These are phyloP conservation scores for Rubia tinctorum DNA, from an alignment of 305 asterid genomes.

Conservation along the genomic window DNA sequence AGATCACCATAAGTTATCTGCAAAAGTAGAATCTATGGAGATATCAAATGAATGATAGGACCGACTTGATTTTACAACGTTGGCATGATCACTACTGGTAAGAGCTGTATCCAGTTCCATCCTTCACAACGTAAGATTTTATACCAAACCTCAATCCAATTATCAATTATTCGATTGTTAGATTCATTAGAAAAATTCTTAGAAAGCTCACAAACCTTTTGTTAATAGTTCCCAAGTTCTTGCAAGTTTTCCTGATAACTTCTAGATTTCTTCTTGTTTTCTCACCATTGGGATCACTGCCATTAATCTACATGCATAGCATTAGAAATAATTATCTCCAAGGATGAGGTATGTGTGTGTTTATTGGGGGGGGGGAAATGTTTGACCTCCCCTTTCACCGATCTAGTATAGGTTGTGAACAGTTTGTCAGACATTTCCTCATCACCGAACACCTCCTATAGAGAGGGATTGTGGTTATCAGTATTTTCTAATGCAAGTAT, in stretches of 20 bases:
- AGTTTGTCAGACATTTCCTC: no score
- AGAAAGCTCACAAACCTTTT: conserved; percentile 49
- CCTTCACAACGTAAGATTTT: conserved; percentile 32
- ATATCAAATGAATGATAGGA: not conserved
- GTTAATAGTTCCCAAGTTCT: conserved; percentile 69
- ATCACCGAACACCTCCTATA: no score
- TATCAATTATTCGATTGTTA: conserved; percentile 5
- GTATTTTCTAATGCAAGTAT: no score
- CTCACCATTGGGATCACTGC: no score
- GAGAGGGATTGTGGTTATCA: no score
- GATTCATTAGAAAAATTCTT: not conserved
- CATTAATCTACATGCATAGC: no score
- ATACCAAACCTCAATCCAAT: conserved; percentile 25
- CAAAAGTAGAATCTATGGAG: no score
- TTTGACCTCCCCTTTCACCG: no score
- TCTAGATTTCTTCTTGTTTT: conserved; percentile 61
- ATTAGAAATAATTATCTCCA: no score
- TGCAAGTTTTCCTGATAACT: conserved; percentile 63
- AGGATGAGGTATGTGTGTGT: no score
- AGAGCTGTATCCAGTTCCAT: conserved; percentile 26
- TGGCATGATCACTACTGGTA: conserved; percentile 26
- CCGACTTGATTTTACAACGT: conserved; percentile 1
- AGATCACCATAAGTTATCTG: conserved; percentile 99
- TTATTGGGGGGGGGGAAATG: no score
- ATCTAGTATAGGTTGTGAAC: no score